These are phyloP conservation scores for Cladorrhinum samala DNA, from an alignment of 495 filamentous ascomycete genomes.

Conservation along the genomic window DNA sequence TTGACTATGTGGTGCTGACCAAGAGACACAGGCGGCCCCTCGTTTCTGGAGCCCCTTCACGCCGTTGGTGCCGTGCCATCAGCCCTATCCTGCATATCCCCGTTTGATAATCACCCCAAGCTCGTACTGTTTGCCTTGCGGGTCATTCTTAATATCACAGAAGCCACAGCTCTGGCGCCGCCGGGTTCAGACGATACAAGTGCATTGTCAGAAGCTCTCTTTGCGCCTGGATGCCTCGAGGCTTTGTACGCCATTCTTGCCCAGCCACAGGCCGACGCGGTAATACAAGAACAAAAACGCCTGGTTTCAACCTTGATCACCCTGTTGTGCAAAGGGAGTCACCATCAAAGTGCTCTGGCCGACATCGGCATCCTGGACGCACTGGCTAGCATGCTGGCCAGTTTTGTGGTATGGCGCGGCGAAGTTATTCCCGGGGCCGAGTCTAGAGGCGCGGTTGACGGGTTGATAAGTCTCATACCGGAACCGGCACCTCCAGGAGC, in stretches of 20 bases:
- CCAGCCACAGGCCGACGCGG: conserved; percentile 43
- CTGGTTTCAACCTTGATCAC: conserved; percentile 58
- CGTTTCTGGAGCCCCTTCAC: conserved; percentile 70
- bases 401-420: conserved; percentile 62
- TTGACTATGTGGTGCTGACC: conserved; percentile 2
- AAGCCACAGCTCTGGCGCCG: conserved; percentile 49
- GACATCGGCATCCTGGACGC: conserved; percentile 70
- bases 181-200: conserved; percentile 21
- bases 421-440: conserved; percentile 57
- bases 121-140: conserved; percentile 69
- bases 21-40: conserved; percentile 62
- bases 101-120: conserved; percentile 54
- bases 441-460: conserved; percentile 36
- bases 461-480: conserved; percentile 41
- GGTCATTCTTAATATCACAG: conserved; percentile 64
- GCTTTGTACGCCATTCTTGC: conserved; percentile 59
- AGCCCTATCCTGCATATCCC: conserved; percentile 62
- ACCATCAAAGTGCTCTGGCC: conserved; percentile 63
- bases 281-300: conserved; percentile 60
- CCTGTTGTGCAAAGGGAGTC: conserved; percentile 56
- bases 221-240: conserved; percentile 50
- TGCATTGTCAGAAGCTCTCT: conserved; percentile 58
- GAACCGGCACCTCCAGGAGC: conserved; percentile 52
- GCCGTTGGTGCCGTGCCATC: conserved; percentile 57
- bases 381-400: conserved; percentile 68